Conservation (phyloP, 2,329 filamentous ascomycete species). For the Phyllosticta citrichinensis region DNA sequence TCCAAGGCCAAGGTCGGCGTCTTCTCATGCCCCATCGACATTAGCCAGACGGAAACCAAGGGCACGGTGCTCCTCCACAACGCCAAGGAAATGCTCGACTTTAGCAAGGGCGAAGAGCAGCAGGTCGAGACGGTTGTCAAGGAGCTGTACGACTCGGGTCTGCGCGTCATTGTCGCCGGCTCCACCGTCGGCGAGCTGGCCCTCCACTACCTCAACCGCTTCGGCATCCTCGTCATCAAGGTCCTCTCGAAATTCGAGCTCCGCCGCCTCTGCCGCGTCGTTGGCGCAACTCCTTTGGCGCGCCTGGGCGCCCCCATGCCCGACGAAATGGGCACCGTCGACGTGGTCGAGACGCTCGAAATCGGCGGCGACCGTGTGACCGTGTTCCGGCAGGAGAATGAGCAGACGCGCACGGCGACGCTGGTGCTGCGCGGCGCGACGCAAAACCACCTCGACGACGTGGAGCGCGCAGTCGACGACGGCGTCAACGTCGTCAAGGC, state of each 20-base stretch:
- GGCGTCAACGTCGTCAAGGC: conserved; percentile 98
- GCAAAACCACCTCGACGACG: conserved; percentile 94
- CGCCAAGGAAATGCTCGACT: conserved; percentile 96
- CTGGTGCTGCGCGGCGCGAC: conserved; percentile 91
- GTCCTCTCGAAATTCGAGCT: conserved; percentile 98
- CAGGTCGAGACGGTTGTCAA: conserved; percentile 89
- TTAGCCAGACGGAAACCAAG: conserved; percentile 95
- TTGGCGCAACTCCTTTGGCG: conserved; percentile 91
- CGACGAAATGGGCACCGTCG: conserved; percentile 95
- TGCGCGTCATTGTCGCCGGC: conserved; percentile 86
- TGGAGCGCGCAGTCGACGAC: conserved; percentile 94
- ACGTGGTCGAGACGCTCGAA: conserved; percentile 92
- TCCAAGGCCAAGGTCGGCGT: conserved; percentile 91
- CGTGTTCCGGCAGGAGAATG: conserved; percentile 93
- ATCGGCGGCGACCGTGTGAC: conserved; percentile 97
- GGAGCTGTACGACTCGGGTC: conserved; percentile 86
- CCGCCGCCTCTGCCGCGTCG: conserved; percentile 85
- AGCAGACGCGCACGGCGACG: conserved; percentile 84
- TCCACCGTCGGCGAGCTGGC: conserved; percentile 92
- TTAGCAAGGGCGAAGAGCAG: conserved; percentile 90
- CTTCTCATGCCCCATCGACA: conserved; percentile 86
- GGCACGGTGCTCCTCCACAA: conserved; percentile 95
- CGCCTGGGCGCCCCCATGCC: conserved; percentile 96
- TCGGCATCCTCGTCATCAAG: conserved; percentile 91
- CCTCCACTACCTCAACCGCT: conserved; percentile 95